Evolutionary conservation across 148 eudicot genomes (phyloP), one percentile per base, ranked within the genome.

Genomic region (Beta vulgaris): DNA sequence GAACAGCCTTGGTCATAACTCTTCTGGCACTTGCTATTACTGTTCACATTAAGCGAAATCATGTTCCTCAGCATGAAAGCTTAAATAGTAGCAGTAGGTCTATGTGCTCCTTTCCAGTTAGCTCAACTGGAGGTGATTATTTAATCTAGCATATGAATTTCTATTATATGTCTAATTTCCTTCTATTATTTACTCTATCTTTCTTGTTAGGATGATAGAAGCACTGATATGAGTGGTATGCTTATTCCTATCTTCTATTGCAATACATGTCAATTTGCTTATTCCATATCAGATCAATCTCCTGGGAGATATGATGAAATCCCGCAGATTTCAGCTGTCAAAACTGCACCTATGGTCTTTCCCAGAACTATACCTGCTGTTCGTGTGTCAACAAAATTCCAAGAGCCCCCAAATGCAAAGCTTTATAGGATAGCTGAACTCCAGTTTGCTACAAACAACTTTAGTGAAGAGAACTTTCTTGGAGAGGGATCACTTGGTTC

Each of bases 401-500:
- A 65, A 77, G 72, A 82, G 69, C 90, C 93, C 49, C 81, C 87
- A 62, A 79, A 85, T 83, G 96, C 91, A 76, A 90, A 86, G 81
- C 74, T 77, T 39, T 95, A 87, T 78, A 83, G 87, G 25, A 69
- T 91, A 36, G 86, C 91, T 68, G 97, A 92, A 73, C 86, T 95
- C 73, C 88, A 89, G 77, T 77, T 78, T 39, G 96, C 99, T 46
- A 95, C 99, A 31, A 87, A 88, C 82, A 82, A 78, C 82, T 92
- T 95, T 78, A 85, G 89, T 71, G 82, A 88, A 73, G 82, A 73
- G 18, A 88, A 92, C 80, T 80, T 89, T 70, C 89, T 92, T 59
- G 99, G 99, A 81, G 92, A 90, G 82, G 99, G 99, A 77, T 90
- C 99, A 35, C 92, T 95, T 63, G 99, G 99, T 80, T 83, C 96